These are phyloP conservation scores for Quercus wislizeni DNA, from an alignment of 306 rosid species.

Conservation along the genomic window DNA sequence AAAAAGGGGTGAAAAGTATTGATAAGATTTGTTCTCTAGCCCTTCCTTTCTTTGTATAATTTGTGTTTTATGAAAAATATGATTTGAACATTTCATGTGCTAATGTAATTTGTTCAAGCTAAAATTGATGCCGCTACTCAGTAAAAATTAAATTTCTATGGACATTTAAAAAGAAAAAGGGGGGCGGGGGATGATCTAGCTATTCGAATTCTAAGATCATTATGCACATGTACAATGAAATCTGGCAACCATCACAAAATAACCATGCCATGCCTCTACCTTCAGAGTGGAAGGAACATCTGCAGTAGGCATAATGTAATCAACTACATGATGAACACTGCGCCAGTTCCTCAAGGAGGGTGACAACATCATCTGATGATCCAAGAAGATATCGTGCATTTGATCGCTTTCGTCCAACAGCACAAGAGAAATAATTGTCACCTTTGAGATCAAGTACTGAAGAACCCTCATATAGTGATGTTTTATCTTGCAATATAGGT, in stretches of 20 bases:
- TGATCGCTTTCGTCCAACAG: conserved; percentile 71
- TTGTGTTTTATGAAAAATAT: background rate
- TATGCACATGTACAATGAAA: conserved; percentile 7
- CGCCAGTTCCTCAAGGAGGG: conserved; percentile 63
- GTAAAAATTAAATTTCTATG: background rate
- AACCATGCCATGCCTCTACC: background rate
- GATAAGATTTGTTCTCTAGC: background rate
- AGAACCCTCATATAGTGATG: conserved; percentile 64
- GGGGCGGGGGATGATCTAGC: background rate
- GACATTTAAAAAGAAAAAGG: background rate
- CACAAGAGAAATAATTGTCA: conserved; percentile 85
- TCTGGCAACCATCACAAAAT: background rate
- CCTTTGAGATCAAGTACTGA: conserved; percentile 90
- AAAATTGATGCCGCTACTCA: background rate
- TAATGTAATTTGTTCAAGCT: background rate
- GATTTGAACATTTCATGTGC: background rate
- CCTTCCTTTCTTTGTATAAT: background rate
- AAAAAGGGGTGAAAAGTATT: background rate
- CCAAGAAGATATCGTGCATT: conserved; percentile 78
- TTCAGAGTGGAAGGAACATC: background rate
- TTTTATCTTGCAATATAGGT: conserved; percentile 43
- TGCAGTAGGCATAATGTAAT: conserved; percentile 7
- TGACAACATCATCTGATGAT: conserved; percentile 57
- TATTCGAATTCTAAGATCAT: background rate
- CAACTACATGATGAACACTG: conserved; percentile 26